phyloP scores from a whole-genome alignment of 257 asterid species.

The Salvia splendens region DNA sequence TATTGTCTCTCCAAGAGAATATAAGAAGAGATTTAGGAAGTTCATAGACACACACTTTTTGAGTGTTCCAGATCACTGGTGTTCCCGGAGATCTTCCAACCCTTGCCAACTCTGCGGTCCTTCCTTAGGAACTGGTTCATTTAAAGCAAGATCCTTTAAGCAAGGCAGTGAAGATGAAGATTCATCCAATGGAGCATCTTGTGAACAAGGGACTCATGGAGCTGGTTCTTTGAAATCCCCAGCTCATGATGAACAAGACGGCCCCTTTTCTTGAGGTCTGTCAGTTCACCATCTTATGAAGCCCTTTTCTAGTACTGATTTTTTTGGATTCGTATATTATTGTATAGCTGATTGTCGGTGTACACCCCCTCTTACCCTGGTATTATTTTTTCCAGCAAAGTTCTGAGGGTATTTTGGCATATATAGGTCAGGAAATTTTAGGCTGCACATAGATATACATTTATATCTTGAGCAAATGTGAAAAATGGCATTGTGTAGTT shows the following conservation, averaged over 20 bases:
- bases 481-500: constrained; percentile 32
- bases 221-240: constrained; percentile 32
- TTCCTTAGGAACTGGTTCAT: constrained; percentile 30
- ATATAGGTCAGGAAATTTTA: constrained; percentile 34
- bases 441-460: constrained; percentile 45
- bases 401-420: constrained; percentile 45
- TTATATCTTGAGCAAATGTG: constrained; percentile 36
- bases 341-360: constrained; percentile 37
- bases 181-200: constrained; percentile 27
- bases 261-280: constrained; percentile 24
- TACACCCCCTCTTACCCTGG: constrained; percentile 47
- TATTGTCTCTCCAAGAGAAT: constrained; percentile 79
- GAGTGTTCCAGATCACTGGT: constrained; percentile 87
- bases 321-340: constrained; percentile 28
- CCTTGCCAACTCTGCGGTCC: constrained; percentile 77
- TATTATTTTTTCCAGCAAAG: constrained; percentile 45
- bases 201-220: constrained; percentile 22
- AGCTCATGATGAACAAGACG: constrained; percentile 35
- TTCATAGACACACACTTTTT: constrained; percentile 72
- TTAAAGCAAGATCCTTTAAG: constrained; percentile 26
- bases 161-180: constrained; percentile 30
- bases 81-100: constrained; percentile 68
- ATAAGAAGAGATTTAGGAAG: constrained; percentile 76
- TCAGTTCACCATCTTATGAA: constrained; percentile 15
- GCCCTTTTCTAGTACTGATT: constrained; percentile 19